A percentile compares a stretch with the other conserved stretches of the same genome.
Evolutionary conservation across 352 stramenopile genomes (phyloP).

Genomic region (Pilasporangium apinafurcum): DNA sequence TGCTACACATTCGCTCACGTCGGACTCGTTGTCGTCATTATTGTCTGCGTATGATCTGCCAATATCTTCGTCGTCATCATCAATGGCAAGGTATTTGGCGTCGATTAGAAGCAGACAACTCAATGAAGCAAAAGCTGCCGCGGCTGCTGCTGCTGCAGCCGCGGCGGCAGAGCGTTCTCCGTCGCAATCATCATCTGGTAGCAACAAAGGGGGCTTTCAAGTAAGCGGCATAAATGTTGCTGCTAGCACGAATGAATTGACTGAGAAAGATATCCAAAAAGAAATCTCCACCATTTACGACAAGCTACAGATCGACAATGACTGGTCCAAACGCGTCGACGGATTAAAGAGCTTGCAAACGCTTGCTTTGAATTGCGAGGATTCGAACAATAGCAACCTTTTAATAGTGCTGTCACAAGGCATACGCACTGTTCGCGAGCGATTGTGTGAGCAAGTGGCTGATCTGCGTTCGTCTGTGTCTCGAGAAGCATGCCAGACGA

Average conservation of each 20-base stretch:
- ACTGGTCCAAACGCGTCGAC: slow-evolving; percentile 76
- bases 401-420: slow-evolving; percentile 24
- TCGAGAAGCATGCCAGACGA: slow-evolving; percentile 66
- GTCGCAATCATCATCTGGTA: slow-evolving; percentile 33
- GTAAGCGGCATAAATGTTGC: slow-evolving; percentile 1
- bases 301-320: slow-evolving; percentile 53
- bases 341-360: slow-evolving; percentile 57
- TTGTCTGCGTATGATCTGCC: slow-evolving; percentile 41
- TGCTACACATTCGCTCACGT: not conserved
- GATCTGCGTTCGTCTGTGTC: slow-evolving; percentile 78
- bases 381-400: slow-evolving; percentile 15
- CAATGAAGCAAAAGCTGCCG: slow-evolving; percentile 22
- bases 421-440: slow-evolving; percentile 52
- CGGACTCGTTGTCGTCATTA: slow-evolving; percentile 27
- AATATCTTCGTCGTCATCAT: slow-evolving; percentile 34
- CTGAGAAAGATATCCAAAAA: slow-evolving; percentile 56
- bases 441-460: slow-evolving; percentile 59
- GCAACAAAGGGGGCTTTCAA: slow-evolving; percentile 17
- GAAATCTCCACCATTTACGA: slow-evolving; percentile 48
- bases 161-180: slow-evolving; percentile 26
- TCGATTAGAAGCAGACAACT: slow-evolving; percentile 38
- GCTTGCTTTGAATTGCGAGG: slow-evolving; percentile 36
- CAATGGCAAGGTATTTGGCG: slow-evolving; percentile 44
- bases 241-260: slow-evolving; percentile 14
- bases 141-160: not conserved